A percentile compares a stretch with the other conserved stretches of the same genome.
Evolutionary conservation across 2,329 filamentous ascomycete genomes (phyloP).

Genomic region (Acarospora socialis): DNA sequence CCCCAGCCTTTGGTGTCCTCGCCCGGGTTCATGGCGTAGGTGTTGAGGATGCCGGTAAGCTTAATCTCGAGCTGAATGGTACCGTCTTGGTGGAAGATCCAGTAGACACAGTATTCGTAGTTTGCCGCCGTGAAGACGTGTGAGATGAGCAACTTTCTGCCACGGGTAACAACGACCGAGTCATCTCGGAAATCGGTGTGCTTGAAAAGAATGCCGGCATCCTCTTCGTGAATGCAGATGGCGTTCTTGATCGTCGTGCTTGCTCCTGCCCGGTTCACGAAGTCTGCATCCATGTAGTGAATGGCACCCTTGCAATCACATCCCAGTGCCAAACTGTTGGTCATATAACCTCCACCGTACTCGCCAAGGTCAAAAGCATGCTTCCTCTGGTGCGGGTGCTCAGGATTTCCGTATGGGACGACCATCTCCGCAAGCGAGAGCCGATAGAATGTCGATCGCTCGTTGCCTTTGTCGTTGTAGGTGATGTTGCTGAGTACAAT

Average conservation of each 20-base stretch:
- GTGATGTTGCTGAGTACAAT: conserved; percentile 82
- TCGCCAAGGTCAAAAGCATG: conserved; percentile 71
- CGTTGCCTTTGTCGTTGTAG: conserved; percentile 68
- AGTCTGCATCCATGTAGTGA: conserved; percentile 79
- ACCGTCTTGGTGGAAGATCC: conserved; percentile 86
- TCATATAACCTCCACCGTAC: conserved; percentile 73
- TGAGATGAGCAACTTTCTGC: conserved; percentile 71
- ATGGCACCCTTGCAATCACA: conserved; percentile 85
- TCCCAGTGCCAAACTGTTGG: conserved; percentile 59
- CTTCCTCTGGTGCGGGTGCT: conserved; percentile 66
- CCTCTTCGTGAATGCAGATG: conserved; percentile 90
- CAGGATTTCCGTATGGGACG: conserved; percentile 73
- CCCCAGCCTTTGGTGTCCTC: conserved; percentile 81
- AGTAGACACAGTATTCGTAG: conserved; percentile 82
- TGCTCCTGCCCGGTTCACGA: conserved; percentile 64
- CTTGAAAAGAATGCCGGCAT: conserved; percentile 84
- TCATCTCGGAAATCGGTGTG: conserved; percentile 89
- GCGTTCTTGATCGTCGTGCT: conserved; percentile 79
- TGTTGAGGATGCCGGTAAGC: conserved; percentile 85
- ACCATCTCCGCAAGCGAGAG: conserved; percentile 89
- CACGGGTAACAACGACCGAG: conserved; percentile 71
- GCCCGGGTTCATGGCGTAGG: conserved; percentile 63
- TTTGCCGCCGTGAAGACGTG: conserved; percentile 93
- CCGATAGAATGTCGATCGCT: conserved; percentile 73
- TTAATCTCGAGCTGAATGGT: conserved; percentile 86